Evolutionary conservation across 768 basidiomycete genomes (phyloP), one percentile per base, ranked within the genome.

Genomic region (Gloeophyllum trabeum): DNA sequence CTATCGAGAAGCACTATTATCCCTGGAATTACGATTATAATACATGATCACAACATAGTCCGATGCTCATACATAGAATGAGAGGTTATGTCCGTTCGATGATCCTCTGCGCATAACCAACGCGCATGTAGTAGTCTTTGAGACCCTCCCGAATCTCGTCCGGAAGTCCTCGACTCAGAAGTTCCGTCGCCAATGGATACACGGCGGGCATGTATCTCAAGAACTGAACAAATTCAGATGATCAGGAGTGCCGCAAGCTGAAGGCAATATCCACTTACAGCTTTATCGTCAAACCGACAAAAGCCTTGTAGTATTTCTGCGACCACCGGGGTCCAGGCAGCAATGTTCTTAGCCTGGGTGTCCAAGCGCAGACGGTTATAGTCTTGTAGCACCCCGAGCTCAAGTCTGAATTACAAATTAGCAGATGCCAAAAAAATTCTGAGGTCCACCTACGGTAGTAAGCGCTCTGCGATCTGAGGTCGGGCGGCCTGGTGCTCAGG

Each of bases 291-390:
- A 49, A 97, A 88, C 18, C 74, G 73, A 57, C 80, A 80, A 56
- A 90, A 91, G 5, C 96, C 96, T 44, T 88, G 80, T 6, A 99
- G 55, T 38, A 96, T 87, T 57, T 97, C 93, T 6, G 81, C 82
- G n/a, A 97, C 83, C 23, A 99, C 96, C n/a, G 96, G 96, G 18
- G 90, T 94, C 96, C 96, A 99, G 1, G 96, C 94, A 12, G 79
- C 61, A 45, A 99, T 93, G 57, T 96, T 98, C 63, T 97, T 90
- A 40, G 79, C 79, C 61, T 98, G 94, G 3, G 81, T 90, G 46
- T 98, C 94, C 2, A 81, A 61, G 36, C 86, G 84, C 41, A 99
- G 70, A 53, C 85, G 85, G 55, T 80, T 88, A 61, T 90, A 99
- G 60, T 96, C 91, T 51, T 81, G 78, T 42, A 99, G 63, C 16